Percentiles rank a stretch among this genome's conserved stretches.
Evolutionary conservation across 2,329 filamentous ascomycete species (phyloP).

Genomic region (Paracamarosporium sp.): DNA sequence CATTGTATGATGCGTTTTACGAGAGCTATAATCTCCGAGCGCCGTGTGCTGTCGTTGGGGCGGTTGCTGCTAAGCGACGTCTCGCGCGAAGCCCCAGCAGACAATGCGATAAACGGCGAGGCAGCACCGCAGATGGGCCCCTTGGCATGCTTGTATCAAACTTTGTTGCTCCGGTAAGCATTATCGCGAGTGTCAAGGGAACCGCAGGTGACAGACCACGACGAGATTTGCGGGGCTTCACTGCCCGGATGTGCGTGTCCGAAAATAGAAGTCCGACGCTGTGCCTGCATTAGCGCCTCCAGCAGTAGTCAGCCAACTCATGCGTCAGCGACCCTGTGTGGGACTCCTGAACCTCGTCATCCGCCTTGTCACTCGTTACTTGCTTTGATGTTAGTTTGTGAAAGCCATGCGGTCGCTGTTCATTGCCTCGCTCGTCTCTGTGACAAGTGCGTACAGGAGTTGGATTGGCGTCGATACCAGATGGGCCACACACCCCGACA

Average conservation of each 20-base stretch:
- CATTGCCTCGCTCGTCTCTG: constrained; percentile 12
- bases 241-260: not conserved
- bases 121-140: not conserved
- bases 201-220: not conserved
- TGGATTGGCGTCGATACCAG: constrained; percentile 6
- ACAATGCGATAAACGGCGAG: constrained; percentile 1
- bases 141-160: not conserved
- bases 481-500: constrained; percentile 20
- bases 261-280: constrained; percentile 7
- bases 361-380: constrained; percentile 10
- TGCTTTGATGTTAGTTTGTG: not conserved
- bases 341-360: constrained; percentile 4
- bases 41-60: not conserved
- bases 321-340: not conserved
- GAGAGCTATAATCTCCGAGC: too few species aligned
- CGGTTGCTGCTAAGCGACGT: not conserved
- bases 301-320: not conserved
- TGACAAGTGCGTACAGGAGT: constrained; percentile 8
- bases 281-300: constrained; percentile 5
- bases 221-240: constrained; percentile 4
- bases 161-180: constrained; percentile 2
- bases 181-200: not conserved
- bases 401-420: constrained; percentile 23
- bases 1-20: too few species aligned
- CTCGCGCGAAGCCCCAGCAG: not conserved